Conservation (phyloP, 176 grass and related monocot genomes). For the Luzula sylvatica region DNA sequence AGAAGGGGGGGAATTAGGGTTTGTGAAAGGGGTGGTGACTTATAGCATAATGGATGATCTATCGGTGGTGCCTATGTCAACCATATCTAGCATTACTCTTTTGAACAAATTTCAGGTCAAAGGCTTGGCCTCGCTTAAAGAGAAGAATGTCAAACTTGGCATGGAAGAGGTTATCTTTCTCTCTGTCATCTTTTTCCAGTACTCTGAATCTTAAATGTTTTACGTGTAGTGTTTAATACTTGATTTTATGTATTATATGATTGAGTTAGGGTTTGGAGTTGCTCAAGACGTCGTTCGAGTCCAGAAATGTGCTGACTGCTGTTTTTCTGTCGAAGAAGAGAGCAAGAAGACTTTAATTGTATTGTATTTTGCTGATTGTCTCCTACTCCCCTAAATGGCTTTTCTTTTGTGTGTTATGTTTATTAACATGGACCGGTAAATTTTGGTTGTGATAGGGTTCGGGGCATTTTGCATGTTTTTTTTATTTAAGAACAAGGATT, state of each 20-base stretch:
- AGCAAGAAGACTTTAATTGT: no score
- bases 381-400: no score
- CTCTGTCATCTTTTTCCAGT: neutral
- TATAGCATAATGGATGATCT: conserved; percentile 70
- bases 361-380: no score
- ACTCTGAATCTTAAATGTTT: neutral
- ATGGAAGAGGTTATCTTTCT: conserved; percentile 21
- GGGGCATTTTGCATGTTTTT: no score
- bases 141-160: conserved; percentile 27
- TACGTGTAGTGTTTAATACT: neutral
- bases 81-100: conserved; percentile 46
- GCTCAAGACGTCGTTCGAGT: conserved; percentile 30
- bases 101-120: conserved; percentile 48
- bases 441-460: no score
- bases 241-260: neutral
- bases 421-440: no score
- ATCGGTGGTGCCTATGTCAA: conserved; percentile 48
- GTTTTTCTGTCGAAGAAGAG: conserved; percentile 26
- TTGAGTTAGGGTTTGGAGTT: conserved; percentile 29
- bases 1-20: conserved; percentile 21
- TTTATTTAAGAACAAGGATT: no score
- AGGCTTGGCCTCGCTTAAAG: conserved; percentile 32
- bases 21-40: conserved; percentile 37
- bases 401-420: no score
- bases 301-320: conserved; percentile 37